Base-by-base conservation (phyloP, 163 green algal genomes). In the Scenedesmus sp. region DNA sequence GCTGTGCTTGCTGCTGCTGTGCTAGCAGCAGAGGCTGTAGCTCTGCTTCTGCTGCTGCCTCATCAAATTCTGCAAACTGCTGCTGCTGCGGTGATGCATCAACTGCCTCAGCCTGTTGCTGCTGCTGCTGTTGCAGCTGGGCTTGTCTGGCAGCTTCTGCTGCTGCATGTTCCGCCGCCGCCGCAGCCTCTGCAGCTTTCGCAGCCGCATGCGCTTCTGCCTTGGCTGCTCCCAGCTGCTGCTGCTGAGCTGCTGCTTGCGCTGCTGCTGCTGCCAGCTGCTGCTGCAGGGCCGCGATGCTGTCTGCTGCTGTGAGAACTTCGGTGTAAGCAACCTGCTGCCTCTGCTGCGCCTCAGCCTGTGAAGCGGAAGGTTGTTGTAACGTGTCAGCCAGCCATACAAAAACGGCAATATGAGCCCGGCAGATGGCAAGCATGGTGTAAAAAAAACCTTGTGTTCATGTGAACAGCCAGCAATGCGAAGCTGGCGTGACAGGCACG, bases 21-120 rank as follows among this genome's bases (percentile, higher is more conserved):
- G n/a, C 49, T 61, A 43, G 16, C 18, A 85, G 72, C 46, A 85
- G 30, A 20, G 70, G 85, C 44, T n/a, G 44, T 49, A 87, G 51
- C 65, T 44, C 46, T 65, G 73, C 46, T 59, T 72, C 87, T 87
- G 78, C 87, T 68, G 87, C 86, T 16, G 42, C 10, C 44, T 70
- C 22, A 51, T 84, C 33, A 65, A 90, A 40, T 24, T 68, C 30
- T 49, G 43, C 44, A 65, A 35, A 61, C 40, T 86, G 70, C 73
- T 20, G 70, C 61, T 85, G 73, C 49, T 87, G 46, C 81, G 22
- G 81, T 53, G 49, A 10, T 22, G 7, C 10, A n/a, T 46, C 26
- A 30, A 5, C 10, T 30, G 16, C 49, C 18, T 7, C 12, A 30
- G 2, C 51, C 46, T 86, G 33, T 73, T 91, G 73, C 86, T 86